Base-by-base conservation (phyloP, 2,329 filamentous ascomycete genomes). In the Zasmidium angulare region DNA sequence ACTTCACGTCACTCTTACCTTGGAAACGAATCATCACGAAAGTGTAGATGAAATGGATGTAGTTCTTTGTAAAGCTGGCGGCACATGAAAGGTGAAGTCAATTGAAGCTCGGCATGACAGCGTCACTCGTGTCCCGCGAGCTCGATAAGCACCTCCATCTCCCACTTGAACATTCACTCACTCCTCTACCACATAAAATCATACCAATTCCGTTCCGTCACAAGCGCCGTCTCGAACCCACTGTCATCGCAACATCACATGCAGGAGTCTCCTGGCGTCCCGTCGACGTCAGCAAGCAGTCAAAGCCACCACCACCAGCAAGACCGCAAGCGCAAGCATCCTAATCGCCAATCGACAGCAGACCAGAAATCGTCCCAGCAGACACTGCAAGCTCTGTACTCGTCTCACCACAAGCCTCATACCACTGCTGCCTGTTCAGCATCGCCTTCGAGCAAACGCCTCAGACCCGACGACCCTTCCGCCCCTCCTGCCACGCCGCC, bases 361-460 rank as follows among this genome's bases (percentile, higher is more conserved):
- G 50, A 61, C 21, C 50, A 58, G 50, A 26, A 59, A 57, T 64
- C 68, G 26, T 71, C 74, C 55, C 77, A 79, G 66, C 71, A 74
- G 60, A 78, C 76, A 47, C 78, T 81, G 59, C 77, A 77, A 36
- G 75, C 79, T 55, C 71, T 81, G 53, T 76, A 82, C 63, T 74
- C 77, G 31, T 62, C 63, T 26, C 65, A 70, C 24, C 67, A 71
- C 56, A 66, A 72, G 40, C 65, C 64, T n/a, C 52, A 61, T 22
- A 21, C 67, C 57, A 60, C 61, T 58, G 40, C 62, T 65, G 54
- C 55, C 58, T 61, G 20, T 58, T 66, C 53, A 36, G 46, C 55
- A 49, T 74, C 74, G 21, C 74, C 76, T 17, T 68, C 66, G 46
- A 74, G 66, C 63, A 82, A 82, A 65, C 78, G 78, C 50, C 68